Conservation (phyloP, 2,329 filamentous ascomycete species). For the Plenodomus tracheiphilus region DNA sequence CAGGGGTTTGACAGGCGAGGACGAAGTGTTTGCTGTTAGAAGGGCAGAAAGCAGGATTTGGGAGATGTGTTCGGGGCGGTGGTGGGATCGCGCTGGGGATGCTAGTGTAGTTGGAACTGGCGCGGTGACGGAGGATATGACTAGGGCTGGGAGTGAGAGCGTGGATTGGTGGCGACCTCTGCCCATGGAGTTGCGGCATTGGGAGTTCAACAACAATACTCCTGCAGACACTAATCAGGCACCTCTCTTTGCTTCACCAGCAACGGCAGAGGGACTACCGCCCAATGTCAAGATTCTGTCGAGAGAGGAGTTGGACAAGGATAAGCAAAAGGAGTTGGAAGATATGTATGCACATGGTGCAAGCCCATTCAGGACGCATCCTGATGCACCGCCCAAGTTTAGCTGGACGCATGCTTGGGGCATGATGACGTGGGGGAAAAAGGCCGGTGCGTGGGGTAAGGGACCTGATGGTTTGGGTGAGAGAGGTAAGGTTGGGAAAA, state of each 20-base stretch:
- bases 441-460: constrained; percentile 56
- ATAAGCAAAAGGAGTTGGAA: constrained; percentile 24
- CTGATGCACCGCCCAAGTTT: constrained; percentile 55
- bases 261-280: constrained; percentile 2
- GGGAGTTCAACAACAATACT: constrained; percentile 54
- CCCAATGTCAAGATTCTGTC: constrained; percentile 20
- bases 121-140: constrained; percentile 57
- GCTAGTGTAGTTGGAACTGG: constrained; percentile 60
- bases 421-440: constrained; percentile 57
- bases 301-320: constrained; percentile 24
- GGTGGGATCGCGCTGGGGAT: constrained; percentile 65
- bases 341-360: constrained; percentile 48
- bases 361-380: constrained; percentile 51
- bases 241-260: background rate
- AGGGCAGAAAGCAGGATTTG: constrained; percentile 75
- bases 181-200: constrained; percentile 64
- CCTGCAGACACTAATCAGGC: background rate
- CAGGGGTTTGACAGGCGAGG: constrained; percentile 73
- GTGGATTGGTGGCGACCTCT: constrained; percentile 71
- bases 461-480: constrained; percentile 53
- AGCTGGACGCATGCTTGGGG: constrained; percentile 59
- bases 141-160: constrained; percentile 60
- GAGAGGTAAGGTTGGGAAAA: constrained; percentile 39
- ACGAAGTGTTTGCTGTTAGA: constrained; percentile 81
- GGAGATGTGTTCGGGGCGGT: constrained; percentile 75